A percentile compares a stretch with the other conserved stretches of the same genome.
Conservation (phyloP, 768 basidiomycete genomes). For the Boletus reticuloceps region DNA sequence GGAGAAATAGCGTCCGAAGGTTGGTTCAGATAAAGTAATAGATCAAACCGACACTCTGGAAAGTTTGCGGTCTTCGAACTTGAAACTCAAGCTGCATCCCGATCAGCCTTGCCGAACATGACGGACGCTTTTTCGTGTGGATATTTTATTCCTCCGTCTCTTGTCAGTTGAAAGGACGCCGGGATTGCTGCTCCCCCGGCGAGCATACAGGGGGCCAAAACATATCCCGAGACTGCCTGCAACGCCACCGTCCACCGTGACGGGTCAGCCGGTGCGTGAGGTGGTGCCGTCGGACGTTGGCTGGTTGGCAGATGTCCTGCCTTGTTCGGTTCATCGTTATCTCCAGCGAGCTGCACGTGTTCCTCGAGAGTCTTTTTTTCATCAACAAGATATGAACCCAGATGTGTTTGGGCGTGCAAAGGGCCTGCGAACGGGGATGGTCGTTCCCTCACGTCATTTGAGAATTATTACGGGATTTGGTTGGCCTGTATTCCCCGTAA, state of each 20-base stretch:
- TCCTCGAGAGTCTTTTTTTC: neutral
- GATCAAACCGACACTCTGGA: constrained; percentile 26
- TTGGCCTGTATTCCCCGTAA: constrained; percentile 14
- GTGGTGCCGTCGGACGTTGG: neutral
- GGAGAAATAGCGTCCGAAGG: constrained; percentile 27
- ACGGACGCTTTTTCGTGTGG: constrained; percentile 24
- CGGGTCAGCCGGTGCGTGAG: too few relatives aligned
- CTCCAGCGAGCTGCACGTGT: constrained; percentile 10
- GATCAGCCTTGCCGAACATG: constrained; percentile 31
- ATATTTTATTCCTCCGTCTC: constrained; percentile 25
- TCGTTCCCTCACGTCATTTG: constrained; percentile 16
- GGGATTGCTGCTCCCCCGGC: constrained; percentile 1
- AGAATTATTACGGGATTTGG: constrained; percentile 11
- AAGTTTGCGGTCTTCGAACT: constrained; percentile 32
- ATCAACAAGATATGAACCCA: constrained; percentile 7
- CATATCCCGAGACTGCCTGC: neutral
- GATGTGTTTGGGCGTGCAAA: constrained; percentile 2
- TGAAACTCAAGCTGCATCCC: constrained; percentile 30
- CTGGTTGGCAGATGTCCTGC: neutral
- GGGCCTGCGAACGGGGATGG: constrained; percentile 15
- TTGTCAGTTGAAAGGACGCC: constrained; percentile 17
- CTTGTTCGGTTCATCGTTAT: constrained; percentile 17
- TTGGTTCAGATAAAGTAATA: constrained; percentile 28
- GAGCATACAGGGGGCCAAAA: neutral
- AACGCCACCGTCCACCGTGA: constrained; percentile 1